These are phyloP conservation scores for Plenodomus lindquistii DNA, from an alignment of 2,329 filamentous ascomycete genomes.

Conservation along the genomic window DNA sequence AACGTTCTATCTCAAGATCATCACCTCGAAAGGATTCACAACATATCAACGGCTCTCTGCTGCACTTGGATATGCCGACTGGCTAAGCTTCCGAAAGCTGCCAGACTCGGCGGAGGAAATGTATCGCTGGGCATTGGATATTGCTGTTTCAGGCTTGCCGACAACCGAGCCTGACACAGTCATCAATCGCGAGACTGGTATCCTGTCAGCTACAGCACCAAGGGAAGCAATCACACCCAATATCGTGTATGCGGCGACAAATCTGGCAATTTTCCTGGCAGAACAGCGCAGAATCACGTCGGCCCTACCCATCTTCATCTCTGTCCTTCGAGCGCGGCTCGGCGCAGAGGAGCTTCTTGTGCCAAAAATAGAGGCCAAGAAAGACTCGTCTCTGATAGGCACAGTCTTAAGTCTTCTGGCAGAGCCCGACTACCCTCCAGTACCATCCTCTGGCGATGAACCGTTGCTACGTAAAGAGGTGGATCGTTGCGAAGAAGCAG, in stretches of 20 bases:
- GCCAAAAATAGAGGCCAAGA: constrained; percentile 18
- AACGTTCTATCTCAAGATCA: constrained; percentile 76
- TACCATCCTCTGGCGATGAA: constrained; percentile 70
- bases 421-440: constrained; percentile 68
- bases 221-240: constrained; percentile 66
- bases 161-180: constrained; percentile 48
- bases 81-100: constrained; percentile 76
- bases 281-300: constrained; percentile 65
- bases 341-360: constrained; percentile 52
- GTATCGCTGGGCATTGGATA: constrained; percentile 75
- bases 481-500: constrained; percentile 81
- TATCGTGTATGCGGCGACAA: constrained; percentile 73
- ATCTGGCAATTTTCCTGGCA: constrained; percentile 78
- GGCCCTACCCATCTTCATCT: constrained; percentile 84
- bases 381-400: constrained; percentile 30
- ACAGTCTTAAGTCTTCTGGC: constrained; percentile 43
- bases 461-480: constrained; percentile 66
- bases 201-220: constrained; percentile 61
- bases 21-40: constrained; percentile 79
- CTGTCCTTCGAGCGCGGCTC: constrained; percentile 77
- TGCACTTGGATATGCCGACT: constrained; percentile 80
- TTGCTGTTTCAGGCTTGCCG: constrained; percentile 64
- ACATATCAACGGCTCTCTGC: constrained; percentile 80
- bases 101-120: constrained; percentile 69
- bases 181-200: constrained; percentile 65